Evolutionary conservation across 2,329 filamentous ascomycete genomes (phyloP).

Genomic region (Arthrobotrys iridis): DNA sequence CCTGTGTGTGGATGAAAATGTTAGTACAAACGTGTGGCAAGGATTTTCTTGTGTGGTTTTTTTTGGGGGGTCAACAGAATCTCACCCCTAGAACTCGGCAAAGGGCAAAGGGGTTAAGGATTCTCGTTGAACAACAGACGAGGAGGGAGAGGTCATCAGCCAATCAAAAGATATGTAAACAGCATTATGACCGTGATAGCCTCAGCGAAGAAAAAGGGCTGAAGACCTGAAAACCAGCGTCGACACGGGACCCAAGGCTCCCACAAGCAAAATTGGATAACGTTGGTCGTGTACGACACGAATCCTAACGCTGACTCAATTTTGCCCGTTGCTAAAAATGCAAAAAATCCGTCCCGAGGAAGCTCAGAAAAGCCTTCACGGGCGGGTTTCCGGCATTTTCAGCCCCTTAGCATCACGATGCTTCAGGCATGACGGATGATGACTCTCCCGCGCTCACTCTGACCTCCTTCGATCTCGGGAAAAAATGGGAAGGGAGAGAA

Average conservation of each 20-base stretch:
- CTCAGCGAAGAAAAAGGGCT: conserved; percentile 20
- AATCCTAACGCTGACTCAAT: conserved; percentile 25
- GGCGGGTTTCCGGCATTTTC: conserved; percentile 39
- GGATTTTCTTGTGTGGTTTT: conserved; percentile 49
- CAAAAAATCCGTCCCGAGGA: conserved; percentile 20
- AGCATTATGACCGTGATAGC: conserved; percentile 29
- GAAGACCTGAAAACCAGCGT: neutral
- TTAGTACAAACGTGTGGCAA: conserved; percentile 52
- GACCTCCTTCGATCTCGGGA: conserved; percentile 2
- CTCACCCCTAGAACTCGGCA: conserved; percentile 54
- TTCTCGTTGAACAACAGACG: conserved; percentile 35
- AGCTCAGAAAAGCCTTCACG: conserved; percentile 30
- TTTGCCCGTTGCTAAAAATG: conserved; percentile 32
- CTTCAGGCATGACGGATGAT: conserved; percentile 19
- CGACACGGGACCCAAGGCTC: conserved; percentile 13
- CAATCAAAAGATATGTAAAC: conserved; percentile 50
- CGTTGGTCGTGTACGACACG: conserved; percentile 52
- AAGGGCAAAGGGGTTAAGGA: conserved; percentile 53
- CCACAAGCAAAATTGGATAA: conserved; percentile 25
- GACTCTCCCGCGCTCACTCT: conserved; percentile 13
- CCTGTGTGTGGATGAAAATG: conserved; percentile 29
- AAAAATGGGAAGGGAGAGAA: conserved; percentile 1
- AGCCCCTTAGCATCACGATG: conserved; percentile 19
- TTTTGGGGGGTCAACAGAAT: conserved; percentile 45
- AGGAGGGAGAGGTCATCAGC: conserved; percentile 2